Conservation (phyloP, 495 filamentous ascomycete genomes). For the Articulospora tetracladia region DNA sequence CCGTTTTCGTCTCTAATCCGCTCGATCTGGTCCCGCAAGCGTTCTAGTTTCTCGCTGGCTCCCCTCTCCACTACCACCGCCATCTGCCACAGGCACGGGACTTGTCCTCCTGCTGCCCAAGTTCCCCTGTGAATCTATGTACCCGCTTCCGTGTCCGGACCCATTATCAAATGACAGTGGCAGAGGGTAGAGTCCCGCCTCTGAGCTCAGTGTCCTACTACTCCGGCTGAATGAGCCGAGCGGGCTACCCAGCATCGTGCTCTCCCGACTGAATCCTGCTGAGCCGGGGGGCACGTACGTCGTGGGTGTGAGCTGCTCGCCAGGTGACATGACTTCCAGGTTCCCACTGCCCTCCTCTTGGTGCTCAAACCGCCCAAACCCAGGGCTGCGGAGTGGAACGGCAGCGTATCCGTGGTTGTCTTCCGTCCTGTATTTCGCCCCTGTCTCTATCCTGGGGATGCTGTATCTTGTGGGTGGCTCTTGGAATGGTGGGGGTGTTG, state of each 20-base stretch:
- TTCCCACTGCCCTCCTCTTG: not conserved
- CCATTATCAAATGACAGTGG: not conserved
- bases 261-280: not conserved
- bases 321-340: not conserved
- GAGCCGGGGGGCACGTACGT: not conserved
- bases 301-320: not conserved
- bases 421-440: not conserved
- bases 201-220: not conserved
- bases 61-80: not conserved
- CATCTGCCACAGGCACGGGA: not conserved
- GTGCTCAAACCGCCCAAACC: not conserved
- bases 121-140: not conserved
- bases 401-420: not conserved
- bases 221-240: not conserved
- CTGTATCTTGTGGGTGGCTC: not conserved
- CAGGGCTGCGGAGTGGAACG: not conserved
- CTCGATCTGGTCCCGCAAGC: not conserved
- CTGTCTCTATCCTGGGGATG: not conserved
- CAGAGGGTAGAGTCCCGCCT: not conserved
- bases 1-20: too few relatives aligned
- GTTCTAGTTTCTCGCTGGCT: not conserved
- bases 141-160: not conserved
- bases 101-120: not conserved
- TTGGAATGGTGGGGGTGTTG: not conserved
- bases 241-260: not conserved